Conservation (phyloP, 768 basidiomycete genomes). For the Mycena filopes region DNA sequence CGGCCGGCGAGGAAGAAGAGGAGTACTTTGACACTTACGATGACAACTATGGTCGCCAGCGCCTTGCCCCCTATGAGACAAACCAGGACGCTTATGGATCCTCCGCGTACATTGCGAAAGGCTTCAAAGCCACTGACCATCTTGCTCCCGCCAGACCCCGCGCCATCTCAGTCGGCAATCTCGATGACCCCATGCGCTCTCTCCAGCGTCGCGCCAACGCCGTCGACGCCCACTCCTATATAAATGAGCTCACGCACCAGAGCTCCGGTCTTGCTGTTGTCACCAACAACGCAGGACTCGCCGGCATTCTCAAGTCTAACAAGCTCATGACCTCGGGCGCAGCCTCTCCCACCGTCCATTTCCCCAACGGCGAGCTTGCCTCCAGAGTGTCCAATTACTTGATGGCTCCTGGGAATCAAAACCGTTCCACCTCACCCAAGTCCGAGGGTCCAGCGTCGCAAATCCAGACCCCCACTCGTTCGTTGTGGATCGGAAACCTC, state of each 20-base stretch:
- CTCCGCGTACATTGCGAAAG: constrained; percentile 73
- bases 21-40: constrained; percentile 75
- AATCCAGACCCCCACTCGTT: constrained; percentile 93
- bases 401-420: constrained; percentile 72
- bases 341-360: constrained; percentile 70
- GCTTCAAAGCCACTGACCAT: constrained; percentile 80
- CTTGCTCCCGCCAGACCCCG: constrained; percentile 73
- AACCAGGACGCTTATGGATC: constrained; percentile 63
- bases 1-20: constrained; percentile 81
- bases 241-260: constrained; percentile 64
- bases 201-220: constrained; percentile 73
- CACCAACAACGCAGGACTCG: constrained; percentile 51
- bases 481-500: constrained; percentile 98
- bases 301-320: constrained; percentile 72
- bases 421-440: constrained; percentile 86
- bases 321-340: constrained; percentile 60
- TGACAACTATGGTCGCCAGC: constrained; percentile 62
- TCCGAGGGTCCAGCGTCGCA: constrained; percentile 77
- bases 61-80: constrained; percentile 70
- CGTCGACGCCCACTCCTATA: constrained; percentile 67
- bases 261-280: constrained; percentile 50
- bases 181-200: constrained; percentile 81
- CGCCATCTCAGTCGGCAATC: constrained; percentile 88
- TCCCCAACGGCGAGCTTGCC: constrained; percentile 69
- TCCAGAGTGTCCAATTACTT: constrained; percentile 75